Evolutionary conservation across 495 filamentous ascomycete species (phyloP), one percentile per base, ranked within the genome.

Genomic region (Astrocystis sublimbata): DNA sequence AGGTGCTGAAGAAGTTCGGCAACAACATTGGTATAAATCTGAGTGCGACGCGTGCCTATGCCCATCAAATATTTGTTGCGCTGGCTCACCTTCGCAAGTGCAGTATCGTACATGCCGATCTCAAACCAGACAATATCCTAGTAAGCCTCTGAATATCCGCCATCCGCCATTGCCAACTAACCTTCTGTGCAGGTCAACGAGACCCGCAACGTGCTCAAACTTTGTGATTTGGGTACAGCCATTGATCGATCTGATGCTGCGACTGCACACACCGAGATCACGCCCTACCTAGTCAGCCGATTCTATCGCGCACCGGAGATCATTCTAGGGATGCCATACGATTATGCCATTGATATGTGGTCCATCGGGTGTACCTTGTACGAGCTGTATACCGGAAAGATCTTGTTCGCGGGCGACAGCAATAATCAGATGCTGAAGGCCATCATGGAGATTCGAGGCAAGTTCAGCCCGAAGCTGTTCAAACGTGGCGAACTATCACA

Each of bases 241-340:
- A 92, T 91, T 28, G 90, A 96, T 68, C 88, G 87, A 24, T 88
- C 88, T 12, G 94, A 98, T 31, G 79, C 79, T 5, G 79, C 79
- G 21, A 82, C 76, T 17, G 77, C 79, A 4, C 76, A 79, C n/a
- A 93, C 89, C 59, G 92, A 96, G 68, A 91, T 93, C 60, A 93
- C 91, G 1, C 91, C 91, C 19, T 98, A 97, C 68, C 86, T 98
- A 15, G 92, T 97, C 72, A 96, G 91, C 77, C 88, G 94, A 49
- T 98, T 97, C 76, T 98, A 98, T 76, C 89, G 94, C 50, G 94
- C 96, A 3, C 94, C 94, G 3, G 94, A 98, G 74, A 91, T 98
- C 71, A 96, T 98, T 56, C 84, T 98, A 1, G 94, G 93, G n/a
- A 89, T 97, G 76, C 88, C 88, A 23, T 96, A 93, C 73, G 92